phyloP scores from a whole-genome alignment of 306 rosid genomes.

The Gastrolobium bilobum region DNA sequence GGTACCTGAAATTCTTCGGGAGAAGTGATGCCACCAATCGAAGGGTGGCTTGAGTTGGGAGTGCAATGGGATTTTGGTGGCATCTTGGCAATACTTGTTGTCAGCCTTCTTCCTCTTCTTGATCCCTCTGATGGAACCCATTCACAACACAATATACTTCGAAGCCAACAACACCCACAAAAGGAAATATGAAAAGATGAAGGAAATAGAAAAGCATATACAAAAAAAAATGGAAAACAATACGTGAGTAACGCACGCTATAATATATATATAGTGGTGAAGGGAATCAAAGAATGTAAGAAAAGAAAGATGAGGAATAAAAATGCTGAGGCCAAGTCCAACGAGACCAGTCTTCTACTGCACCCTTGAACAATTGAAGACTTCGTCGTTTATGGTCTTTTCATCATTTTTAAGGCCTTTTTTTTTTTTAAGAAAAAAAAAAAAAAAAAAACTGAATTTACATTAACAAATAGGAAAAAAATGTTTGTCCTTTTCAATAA shows the following conservation, averaged over 20 bases:
- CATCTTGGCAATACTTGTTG: slow-evolving; percentile 69
- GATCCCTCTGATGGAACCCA: slow-evolving; percentile 91
- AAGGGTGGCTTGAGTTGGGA: slow-evolving; percentile 61
- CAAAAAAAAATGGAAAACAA: slow-evolving; percentile 2
- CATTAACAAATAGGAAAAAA: too few relatives aligned
- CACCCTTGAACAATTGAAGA: slow-evolving; percentile 15
- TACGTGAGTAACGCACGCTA: slow-evolving; percentile 35
- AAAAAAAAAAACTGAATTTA: too few relatives aligned
- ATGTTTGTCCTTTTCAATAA: too few relatives aligned
- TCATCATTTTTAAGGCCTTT: too few relatives aligned
- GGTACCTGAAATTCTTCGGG: slow-evolving; percentile 79
- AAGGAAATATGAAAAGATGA: slow-evolving; percentile 51
- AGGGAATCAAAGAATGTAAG: slow-evolving; percentile 42
- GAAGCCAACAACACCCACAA: slow-evolving; percentile 17
- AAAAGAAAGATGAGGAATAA: background rate
- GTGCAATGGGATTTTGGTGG: slow-evolving; percentile 58
- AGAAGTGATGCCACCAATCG: slow-evolving; percentile 94
- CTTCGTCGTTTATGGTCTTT: background rate
- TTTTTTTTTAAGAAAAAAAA: too few relatives aligned
- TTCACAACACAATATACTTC: slow-evolving; percentile 44
- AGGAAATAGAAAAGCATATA: slow-evolving; percentile 39
- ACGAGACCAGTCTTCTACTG: background rate
- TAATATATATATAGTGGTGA: background rate
- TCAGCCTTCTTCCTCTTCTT: slow-evolving; percentile 79
- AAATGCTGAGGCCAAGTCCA: background rate